Percentiles rank a stretch among this genome's conserved stretches.
These are phyloP conservation scores for Ogataea haglerorum DNA, from an alignment of 805 yeast genomes.

Conservation along the genomic window DNA sequence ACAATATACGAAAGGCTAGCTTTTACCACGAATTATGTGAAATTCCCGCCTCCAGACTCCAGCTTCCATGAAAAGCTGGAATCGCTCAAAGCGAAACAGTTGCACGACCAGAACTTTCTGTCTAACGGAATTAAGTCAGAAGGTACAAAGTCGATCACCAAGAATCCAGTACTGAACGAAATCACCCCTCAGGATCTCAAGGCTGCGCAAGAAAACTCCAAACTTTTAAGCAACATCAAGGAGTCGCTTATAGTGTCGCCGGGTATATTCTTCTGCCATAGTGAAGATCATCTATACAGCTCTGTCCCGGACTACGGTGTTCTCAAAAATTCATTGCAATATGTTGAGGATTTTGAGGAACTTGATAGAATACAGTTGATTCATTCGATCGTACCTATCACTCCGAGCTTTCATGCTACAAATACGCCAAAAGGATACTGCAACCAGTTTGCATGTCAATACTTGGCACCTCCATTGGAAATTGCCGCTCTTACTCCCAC, in stretches of 20 bases:
- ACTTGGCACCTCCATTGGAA: slow-evolving; percentile 58
- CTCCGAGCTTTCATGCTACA: slow-evolving; percentile 70
- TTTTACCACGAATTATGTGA: slow-evolving; percentile 36
- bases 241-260: slow-evolving; percentile 70
- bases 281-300: slow-evolving; percentile 51
- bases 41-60: slow-evolving; percentile 44
- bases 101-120: slow-evolving; percentile 32
- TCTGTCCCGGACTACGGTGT: slow-evolving; percentile 85
- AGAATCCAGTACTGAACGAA: slow-evolving; percentile 28
- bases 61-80: slow-evolving; percentile 30
- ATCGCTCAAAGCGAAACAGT: slow-evolving; percentile 36
- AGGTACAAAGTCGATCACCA: slow-evolving; percentile 20
- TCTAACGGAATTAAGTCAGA: slow-evolving; percentile 12
- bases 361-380: slow-evolving; percentile 53
- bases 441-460: slow-evolving; percentile 84
- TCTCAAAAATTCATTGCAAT: slow-evolving; percentile 65
- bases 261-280: slow-evolving; percentile 76
- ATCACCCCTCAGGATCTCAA: slow-evolving; percentile 36
- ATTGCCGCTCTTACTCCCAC: slow-evolving; percentile 80
- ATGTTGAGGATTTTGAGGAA: slow-evolving; percentile 79
- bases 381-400: slow-evolving; percentile 68
- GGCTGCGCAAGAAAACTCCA: slow-evolving; percentile 53
- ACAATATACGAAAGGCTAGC: slow-evolving; percentile 34
- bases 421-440: slow-evolving; percentile 77
- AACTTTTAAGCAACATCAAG: slow-evolving; percentile 53